Evolutionary conservation across 345 rosid species (phyloP).

Genomic region (Garcia nutans): DNA sequence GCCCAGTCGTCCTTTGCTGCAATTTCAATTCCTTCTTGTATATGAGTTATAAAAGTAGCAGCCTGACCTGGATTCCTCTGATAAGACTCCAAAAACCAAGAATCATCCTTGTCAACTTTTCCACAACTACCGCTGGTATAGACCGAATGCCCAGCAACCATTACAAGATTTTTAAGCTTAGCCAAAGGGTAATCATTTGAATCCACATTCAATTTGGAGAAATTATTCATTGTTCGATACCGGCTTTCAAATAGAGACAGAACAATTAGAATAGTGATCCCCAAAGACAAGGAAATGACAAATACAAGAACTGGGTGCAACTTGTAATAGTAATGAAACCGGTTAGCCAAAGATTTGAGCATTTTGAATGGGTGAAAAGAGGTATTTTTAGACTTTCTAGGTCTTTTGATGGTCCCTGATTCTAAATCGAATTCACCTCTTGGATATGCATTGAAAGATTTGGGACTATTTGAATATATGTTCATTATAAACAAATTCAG

Average conservation of each 20-base stretch:
- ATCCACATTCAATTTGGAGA: conserved; percentile 35
- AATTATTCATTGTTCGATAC: conserved; percentile 32
- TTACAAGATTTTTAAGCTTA: conserved; percentile 72
- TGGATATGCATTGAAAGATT: conserved; percentile 72
- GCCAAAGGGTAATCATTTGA: conserved; percentile 55
- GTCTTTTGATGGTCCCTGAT: conserved; percentile 50
- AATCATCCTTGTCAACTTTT: conserved; percentile 73
- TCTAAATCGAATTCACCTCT: conserved; percentile 79
- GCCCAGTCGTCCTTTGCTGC: conserved; percentile 61
- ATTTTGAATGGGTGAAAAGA: conserved; percentile 43
- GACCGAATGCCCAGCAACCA: conserved; percentile 98
- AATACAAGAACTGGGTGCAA: conserved; percentile 59
- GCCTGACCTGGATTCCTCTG: conserved; percentile 96
- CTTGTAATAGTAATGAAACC: conserved; percentile 57
- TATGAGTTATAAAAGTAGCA: conserved; percentile 78
- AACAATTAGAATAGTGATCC: conserved; percentile 53
- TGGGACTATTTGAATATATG: conserved; percentile 51
- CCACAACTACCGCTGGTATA: conserved; percentile 80
- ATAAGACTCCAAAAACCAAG: conserved; percentile 93
- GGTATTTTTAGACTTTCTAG: conserved; percentile 53
- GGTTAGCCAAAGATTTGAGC: conserved; percentile 53
- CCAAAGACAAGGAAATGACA: conserved; percentile 56
- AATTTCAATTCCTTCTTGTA: conserved; percentile 67
- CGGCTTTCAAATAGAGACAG: conserved; percentile 49
- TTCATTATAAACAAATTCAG: conserved; percentile 57